Evolutionary conservation across 2,329 filamentous ascomycete genomes (phyloP).

Genomic region (Cercospora zeina): DNA sequence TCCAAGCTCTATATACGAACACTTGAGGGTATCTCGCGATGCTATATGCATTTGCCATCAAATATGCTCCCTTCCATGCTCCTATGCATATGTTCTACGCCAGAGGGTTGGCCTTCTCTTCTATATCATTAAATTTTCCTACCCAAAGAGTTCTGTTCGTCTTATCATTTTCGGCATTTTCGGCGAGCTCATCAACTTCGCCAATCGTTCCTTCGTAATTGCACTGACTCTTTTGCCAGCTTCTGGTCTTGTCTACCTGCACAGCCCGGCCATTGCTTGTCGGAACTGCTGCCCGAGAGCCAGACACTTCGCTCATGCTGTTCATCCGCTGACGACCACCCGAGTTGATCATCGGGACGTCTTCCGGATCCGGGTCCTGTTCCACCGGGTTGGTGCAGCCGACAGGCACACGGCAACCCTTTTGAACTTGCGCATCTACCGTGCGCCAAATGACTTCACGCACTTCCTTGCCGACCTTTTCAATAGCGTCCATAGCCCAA

Average conservation of each 20-base stretch:
- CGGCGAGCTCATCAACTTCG: slow-evolving; percentile 19
- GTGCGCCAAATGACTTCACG: slow-evolving; percentile 84
- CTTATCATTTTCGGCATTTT: slow-evolving; percentile 13
- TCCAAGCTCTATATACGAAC: not conserved
- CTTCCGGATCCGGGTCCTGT: slow-evolving; percentile 26
- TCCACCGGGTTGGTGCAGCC: slow-evolving; percentile 57
- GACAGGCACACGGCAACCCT: slow-evolving; percentile 62
- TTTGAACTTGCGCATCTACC: slow-evolving; percentile 56
- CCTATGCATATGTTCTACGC: slow-evolving; percentile 12
- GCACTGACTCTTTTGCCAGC: slow-evolving; percentile 13
- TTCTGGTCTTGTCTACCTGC: slow-evolving; percentile 21
- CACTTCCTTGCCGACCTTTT: slow-evolving; percentile 79
- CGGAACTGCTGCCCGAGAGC: not conserved
- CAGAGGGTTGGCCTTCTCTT: slow-evolving; percentile 38
- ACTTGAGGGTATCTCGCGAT: not conserved
- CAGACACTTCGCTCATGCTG: slow-evolving; percentile 31
- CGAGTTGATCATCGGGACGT: slow-evolving; percentile 35
- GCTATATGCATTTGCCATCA: not conserved
- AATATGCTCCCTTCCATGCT: slow-evolving; percentile 3
- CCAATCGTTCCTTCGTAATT: slow-evolving; percentile 21
- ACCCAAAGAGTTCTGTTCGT: slow-evolving; percentile 20
- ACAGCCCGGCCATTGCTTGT: not conserved
- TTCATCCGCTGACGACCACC: slow-evolving; percentile 36
- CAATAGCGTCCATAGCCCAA: slow-evolving; percentile 86
- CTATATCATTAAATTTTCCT: slow-evolving; percentile 33